Percentiles rank a stretch among this genome's conserved stretches.
phyloP scores from a whole-genome alignment of 169 alveolate species.

The Perkinsus chesapeaki region DNA sequence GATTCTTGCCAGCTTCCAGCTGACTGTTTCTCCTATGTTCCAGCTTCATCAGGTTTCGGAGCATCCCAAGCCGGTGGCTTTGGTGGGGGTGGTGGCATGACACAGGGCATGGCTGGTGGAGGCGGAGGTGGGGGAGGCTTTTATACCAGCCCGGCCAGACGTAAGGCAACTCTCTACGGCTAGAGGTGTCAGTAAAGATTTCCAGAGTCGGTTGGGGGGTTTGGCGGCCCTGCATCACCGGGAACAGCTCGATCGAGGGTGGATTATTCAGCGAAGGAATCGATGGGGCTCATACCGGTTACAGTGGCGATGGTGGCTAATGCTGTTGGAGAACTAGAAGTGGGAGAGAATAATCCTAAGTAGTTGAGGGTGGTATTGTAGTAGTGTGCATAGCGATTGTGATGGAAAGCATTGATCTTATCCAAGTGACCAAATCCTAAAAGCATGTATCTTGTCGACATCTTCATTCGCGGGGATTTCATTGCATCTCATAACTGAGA shows the following conservation, averaged over 20 bases:
- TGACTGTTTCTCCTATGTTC: too few relatives aligned
- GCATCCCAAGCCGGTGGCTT: not conserved
- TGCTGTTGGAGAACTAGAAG: not conserved
- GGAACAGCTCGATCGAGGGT: not conserved
- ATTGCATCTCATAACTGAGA: too few relatives aligned
- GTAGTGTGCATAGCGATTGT: too few relatives aligned
- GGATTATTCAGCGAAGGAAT: not conserved
- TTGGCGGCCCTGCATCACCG: not conserved
- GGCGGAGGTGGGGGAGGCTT: not conserved
- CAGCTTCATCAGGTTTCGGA: not conserved
- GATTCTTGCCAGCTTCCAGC: too few relatives aligned
- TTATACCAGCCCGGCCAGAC: not conserved
- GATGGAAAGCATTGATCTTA: too few relatives aligned
- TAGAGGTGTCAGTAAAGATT: not conserved
- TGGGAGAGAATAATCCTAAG: not conserved
- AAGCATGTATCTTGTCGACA: too few relatives aligned
- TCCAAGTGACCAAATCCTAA: too few relatives aligned
- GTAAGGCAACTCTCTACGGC: not conserved
- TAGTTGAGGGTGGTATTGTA: too few relatives aligned
- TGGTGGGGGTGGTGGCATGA: not conserved
- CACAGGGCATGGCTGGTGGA: not conserved
- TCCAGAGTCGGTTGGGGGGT: not conserved
- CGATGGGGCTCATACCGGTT: not conserved
- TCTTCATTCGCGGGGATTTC: too few relatives aligned
- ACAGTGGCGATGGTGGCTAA: not conserved